phyloP scores from a whole-genome alignment of 208 protist species.

The Entamoeba moshkovskii region DNA sequence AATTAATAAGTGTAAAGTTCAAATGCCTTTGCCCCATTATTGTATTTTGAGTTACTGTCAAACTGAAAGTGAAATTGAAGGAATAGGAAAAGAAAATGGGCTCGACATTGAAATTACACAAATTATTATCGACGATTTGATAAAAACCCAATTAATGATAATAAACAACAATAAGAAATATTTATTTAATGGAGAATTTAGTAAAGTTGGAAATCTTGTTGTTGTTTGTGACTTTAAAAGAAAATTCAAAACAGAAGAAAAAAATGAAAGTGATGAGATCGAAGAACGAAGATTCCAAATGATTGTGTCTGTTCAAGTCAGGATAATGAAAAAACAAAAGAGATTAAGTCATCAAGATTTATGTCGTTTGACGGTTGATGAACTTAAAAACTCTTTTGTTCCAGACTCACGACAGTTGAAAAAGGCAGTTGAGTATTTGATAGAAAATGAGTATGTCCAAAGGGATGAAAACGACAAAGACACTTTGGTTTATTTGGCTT shows the following conservation, averaged over 20 bases:
- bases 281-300: not conserved
- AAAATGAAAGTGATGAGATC: not conserved
- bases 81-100: not conserved
- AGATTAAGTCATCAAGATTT: not conserved
- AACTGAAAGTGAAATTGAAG: not conserved
- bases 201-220: not conserved
- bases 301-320: not conserved
- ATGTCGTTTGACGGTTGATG: not conserved
- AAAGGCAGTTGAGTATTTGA: not conserved
- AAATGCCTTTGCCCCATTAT: not conserved
- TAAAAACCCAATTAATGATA: not conserved
- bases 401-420: not conserved
- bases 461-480: not conserved
- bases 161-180: not conserved
- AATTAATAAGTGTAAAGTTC: not conserved
- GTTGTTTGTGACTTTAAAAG: not conserved
- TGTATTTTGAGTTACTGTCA: not conserved
- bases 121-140: not conserved
- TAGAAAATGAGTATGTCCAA: not conserved
- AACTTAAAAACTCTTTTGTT: not conserved
- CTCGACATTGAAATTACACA: not conserved
- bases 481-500: not conserved
- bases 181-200: not conserved
- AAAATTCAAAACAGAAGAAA: not conserved
- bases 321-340: not conserved